Conservation (phyloP, 2,329 filamentous ascomycete species). For the Hypoxylon sp. region DNA sequence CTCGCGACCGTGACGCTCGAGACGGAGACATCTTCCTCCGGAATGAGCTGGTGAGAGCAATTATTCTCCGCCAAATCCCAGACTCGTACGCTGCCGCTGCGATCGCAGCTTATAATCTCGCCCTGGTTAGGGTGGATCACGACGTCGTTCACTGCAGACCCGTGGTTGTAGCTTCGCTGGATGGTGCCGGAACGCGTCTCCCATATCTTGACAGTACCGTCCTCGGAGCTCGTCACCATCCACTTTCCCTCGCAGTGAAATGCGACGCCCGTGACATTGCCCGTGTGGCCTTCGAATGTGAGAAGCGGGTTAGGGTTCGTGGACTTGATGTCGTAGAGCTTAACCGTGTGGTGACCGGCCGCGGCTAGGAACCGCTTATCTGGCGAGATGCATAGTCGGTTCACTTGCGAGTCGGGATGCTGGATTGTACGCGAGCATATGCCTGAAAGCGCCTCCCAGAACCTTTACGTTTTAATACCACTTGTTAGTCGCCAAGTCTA, state of each 20-base stretch:
- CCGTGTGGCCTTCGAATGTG: constrained; percentile 95
- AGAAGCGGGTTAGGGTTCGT: constrained; percentile 95
- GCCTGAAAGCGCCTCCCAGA: constrained; percentile 98
- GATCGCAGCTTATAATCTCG: constrained; percentile 96
- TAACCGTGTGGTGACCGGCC: constrained; percentile 84
- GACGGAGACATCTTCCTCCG: constrained; percentile 93
- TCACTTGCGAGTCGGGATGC: constrained; percentile 97
- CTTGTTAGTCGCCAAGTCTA: constrained; percentile 5
- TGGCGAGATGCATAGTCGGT: constrained; percentile 96
- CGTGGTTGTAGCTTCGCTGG: constrained; percentile 93
- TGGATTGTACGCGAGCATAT: constrained; percentile 99
- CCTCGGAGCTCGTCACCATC: constrained; percentile 99
- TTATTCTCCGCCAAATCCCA: constrained; percentile 98
- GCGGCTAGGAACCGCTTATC: constrained; percentile 97
- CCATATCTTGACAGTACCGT: constrained; percentile 97
- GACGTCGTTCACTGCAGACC: constrained; percentile 92
- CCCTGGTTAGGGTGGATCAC: constrained; percentile 99
- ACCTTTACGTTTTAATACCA: constrained; percentile 56
- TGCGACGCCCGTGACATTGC: constrained; percentile 94
- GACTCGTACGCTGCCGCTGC: constrained; percentile 90
- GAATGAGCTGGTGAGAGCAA: constrained; percentile 95
- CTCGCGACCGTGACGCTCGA: constrained; percentile 96
- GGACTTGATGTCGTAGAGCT: constrained; percentile 98
- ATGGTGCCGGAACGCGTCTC: constrained; percentile 88
- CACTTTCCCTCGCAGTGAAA: constrained; percentile 99